Evolutionary conservation across 164 flowering plant genomes (phyloP).

Genomic region (Magnolia sinica): DNA sequence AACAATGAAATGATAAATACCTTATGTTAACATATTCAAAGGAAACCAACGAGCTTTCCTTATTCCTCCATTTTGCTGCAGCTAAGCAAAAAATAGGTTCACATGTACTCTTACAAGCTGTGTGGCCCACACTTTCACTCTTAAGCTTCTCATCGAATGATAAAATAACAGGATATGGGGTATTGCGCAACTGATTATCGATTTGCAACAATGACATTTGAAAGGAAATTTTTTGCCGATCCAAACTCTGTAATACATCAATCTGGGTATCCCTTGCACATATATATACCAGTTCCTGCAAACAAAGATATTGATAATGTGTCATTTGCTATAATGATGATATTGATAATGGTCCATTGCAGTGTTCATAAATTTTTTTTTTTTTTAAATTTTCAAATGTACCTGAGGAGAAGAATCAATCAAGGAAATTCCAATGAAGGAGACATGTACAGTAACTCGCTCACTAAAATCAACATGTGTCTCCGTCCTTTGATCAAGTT

Average conservation of each 20-base stretch:
- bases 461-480: constrained; percentile 43
- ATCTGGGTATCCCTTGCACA: constrained; percentile 57
- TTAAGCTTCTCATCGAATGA: constrained; percentile 51
- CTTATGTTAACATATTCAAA: constrained; percentile 71
- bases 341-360: neutral
- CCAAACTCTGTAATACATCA: constrained; percentile 63
- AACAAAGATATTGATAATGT: constrained; percentile 1
- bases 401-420: constrained; percentile 77
- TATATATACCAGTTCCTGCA: constrained; percentile 83
- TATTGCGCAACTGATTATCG: constrained; percentile 70
- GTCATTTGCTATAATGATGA: neutral
- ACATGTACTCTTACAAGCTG: constrained; percentile 31
- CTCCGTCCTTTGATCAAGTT: constrained; percentile 29
- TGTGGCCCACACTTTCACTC: constrained; percentile 25
- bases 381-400: neutral
- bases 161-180: constrained; percentile 80
- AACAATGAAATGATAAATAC: constrained; percentile 28
- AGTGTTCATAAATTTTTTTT: too few relatives aligned
- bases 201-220: constrained; percentile 73
- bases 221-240: constrained; percentile 65
- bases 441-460: constrained; percentile 49
- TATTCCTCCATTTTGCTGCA: constrained; percentile 79
- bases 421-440: constrained; percentile 74
- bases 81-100: constrained; percentile 59
- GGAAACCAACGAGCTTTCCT: constrained; percentile 64